Conservation (phyloP, 2,329 filamentous ascomycete genomes). For the Ophiostoma sp. region DNA sequence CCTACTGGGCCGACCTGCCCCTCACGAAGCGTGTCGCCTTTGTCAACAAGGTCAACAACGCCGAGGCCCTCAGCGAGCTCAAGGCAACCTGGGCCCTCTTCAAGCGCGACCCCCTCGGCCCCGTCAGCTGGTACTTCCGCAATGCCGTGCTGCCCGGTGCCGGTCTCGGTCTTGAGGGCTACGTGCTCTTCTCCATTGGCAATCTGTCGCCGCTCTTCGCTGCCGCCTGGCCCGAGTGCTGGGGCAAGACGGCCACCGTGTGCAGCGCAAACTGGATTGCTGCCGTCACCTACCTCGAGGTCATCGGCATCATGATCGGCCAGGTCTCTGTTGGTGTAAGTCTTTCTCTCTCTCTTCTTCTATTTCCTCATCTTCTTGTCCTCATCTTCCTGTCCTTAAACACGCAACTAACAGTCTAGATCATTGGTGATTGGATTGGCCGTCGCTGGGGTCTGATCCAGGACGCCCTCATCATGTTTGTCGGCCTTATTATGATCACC, state of each 20-base stretch:
- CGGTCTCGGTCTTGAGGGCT: conserved; percentile 87
- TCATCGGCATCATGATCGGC: conserved; percentile 89
- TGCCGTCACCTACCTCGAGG: conserved; percentile 84
- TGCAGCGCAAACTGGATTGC: conserved; percentile 78
- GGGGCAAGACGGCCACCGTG: conserved; percentile 52
- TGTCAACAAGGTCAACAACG: conserved; percentile 64
- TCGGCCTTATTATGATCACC: conserved; percentile 86
- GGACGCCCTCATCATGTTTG: conserved; percentile 88
- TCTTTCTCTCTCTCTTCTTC: conserved; percentile 17
- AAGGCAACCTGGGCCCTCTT: conserved; percentile 66
- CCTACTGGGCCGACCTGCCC: conserved; percentile 89
- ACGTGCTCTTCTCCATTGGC: conserved; percentile 94
- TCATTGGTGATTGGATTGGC: conserved; percentile 68
- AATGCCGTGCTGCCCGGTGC: conserved; percentile 91
- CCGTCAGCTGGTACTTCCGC: conserved; percentile 78
- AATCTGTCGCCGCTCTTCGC: conserved; percentile 81
- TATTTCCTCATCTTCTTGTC: neutral
- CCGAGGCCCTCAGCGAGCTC: conserved; percentile 65
- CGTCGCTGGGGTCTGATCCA: conserved; percentile 94
- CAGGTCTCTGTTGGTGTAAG: conserved; percentile 79
- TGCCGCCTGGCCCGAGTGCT: conserved; percentile 71
- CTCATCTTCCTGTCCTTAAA: neutral
- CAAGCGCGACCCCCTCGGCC: conserved; percentile 79
- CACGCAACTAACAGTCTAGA: conserved; percentile 31
- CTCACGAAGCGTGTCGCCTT: conserved; percentile 66